These are phyloP conservation scores for Phaffomyces thermotolerans DNA, from an alignment of 805 yeast species.

Conservation along the genomic window DNA sequence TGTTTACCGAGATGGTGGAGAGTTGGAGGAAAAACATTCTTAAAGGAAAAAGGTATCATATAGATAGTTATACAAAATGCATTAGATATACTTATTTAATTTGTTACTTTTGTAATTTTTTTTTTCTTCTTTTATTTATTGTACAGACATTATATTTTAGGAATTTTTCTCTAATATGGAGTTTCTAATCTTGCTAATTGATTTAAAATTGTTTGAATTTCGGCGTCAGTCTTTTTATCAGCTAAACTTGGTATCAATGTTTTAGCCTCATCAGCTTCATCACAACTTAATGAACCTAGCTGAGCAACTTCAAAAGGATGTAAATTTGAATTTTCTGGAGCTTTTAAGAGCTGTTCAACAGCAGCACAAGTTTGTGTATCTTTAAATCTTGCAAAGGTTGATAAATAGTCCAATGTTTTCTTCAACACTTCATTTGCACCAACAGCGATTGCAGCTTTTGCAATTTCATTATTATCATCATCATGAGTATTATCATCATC, in stretches of 20 bases:
- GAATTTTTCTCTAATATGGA: conserved; percentile 23
- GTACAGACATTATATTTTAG: not conserved
- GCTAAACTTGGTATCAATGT: conserved; percentile 85
- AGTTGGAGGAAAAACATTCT: conserved; percentile 52
- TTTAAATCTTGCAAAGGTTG: conserved; percentile 82
- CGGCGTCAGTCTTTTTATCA: conserved; percentile 77
- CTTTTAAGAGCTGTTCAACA: conserved; percentile 75
- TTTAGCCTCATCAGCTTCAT: conserved; percentile 95
- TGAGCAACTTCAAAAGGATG: conserved; percentile 97
- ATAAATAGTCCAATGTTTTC: conserved; percentile 81
- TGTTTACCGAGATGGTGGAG: conserved; percentile 77
- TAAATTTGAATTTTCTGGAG: conserved; percentile 64
- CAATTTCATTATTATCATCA: conserved; percentile 27
- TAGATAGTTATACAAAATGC: conserved; percentile 2
- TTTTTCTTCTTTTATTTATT: not conserved
- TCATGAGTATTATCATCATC: conserved; percentile 24
- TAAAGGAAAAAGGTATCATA: conserved; percentile 31
- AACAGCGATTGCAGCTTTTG: conserved; percentile 49
- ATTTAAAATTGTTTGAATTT: conserved; percentile 77
- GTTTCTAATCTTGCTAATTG: conserved; percentile 69
- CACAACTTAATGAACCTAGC: conserved; percentile 81
- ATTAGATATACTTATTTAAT: not conserved
- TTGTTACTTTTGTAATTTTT: not conserved
- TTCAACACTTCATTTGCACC: conserved; percentile 84
- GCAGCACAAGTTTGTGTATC: conserved; percentile 91